These are phyloP conservation scores for Yamadazyma olivae DNA, from an alignment of 805 yeast species.

Conservation along the genomic window DNA sequence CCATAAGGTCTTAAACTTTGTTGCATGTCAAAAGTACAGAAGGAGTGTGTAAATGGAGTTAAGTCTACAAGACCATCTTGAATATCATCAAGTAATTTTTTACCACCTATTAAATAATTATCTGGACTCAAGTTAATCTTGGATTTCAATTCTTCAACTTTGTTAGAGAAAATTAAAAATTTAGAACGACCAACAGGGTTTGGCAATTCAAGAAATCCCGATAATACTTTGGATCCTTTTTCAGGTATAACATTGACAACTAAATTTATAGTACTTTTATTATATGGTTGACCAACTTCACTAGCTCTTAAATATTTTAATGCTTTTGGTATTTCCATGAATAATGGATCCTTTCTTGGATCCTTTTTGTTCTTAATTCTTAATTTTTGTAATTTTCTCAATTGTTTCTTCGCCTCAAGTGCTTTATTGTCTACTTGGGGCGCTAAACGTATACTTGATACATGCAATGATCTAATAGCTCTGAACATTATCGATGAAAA, in stretches of 20 bases:
- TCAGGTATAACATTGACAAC: constrained; percentile 66
- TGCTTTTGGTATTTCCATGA: constrained; percentile 71
- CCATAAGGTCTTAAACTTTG: constrained; percentile 65
- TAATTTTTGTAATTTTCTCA: constrained; percentile 21
- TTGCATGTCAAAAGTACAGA: constrained; percentile 81
- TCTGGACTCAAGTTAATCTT: constrained; percentile 41
- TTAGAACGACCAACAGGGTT: constrained; percentile 64
- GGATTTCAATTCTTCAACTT: constrained; percentile 46
- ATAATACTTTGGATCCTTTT: constrained; percentile 71
- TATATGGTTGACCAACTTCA: constrained; percentile 79
- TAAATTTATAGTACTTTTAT: constrained; percentile 64
- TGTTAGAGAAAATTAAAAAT: constrained; percentile 66
- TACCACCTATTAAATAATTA: constrained; percentile 69
- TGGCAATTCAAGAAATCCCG: constrained; percentile 72
- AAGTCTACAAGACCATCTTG: constrained; percentile 46
- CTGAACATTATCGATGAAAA: constrained; percentile 3
- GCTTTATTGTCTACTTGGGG: constrained; percentile 7
- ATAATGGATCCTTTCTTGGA: constrained; percentile 53
- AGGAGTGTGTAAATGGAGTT: constrained; percentile 63
- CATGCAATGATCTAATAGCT: neutral
- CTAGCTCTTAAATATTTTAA: constrained; percentile 79
- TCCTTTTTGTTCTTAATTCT: constrained; percentile 31
- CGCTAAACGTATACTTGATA: neutral
- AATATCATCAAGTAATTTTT: constrained; percentile 63
- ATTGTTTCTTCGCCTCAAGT: constrained; percentile 15